phyloP scores from a whole-genome alignment of 2,329 filamentous ascomycete species.

The Penicillium sp. region DNA sequence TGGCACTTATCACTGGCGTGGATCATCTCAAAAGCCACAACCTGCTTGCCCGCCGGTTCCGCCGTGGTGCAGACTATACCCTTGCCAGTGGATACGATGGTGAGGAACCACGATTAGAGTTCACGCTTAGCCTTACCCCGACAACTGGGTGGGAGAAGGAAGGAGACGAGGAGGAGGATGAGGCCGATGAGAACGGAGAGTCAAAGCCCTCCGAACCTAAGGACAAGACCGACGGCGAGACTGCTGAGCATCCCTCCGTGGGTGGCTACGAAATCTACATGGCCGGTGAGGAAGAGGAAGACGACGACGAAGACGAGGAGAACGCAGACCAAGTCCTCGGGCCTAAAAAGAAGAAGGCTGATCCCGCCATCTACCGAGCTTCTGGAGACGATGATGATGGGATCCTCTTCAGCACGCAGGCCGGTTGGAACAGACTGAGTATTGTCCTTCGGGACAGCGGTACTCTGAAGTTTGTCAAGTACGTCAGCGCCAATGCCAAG shows the following conservation, averaged over 20 bases:
- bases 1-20: constrained; percentile 74
- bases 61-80: constrained; percentile 83
- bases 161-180: constrained; percentile 52
- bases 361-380: constrained; percentile 84
- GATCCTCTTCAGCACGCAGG: constrained; percentile 64
- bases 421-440: constrained; percentile 84
- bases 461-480: constrained; percentile 91
- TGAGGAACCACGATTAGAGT: constrained; percentile 70
- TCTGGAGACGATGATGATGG: constrained; percentile 68
- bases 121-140: constrained; percentile 83
- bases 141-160: constrained; percentile 78
- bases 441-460: constrained; percentile 84
- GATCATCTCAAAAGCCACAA: constrained; percentile 63
- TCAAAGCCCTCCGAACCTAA: constrained; percentile 33
- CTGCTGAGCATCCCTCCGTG: constrained; percentile 37
- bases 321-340: constrained; percentile 31
- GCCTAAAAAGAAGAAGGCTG: constrained; percentile 42
- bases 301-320: constrained; percentile 48
- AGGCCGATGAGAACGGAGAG: constrained; percentile 27
- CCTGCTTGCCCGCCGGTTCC: constrained; percentile 79
- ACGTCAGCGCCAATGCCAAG: constrained; percentile 73
- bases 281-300: constrained; percentile 70
- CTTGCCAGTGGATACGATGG: constrained; percentile 78
- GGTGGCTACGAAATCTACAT: constrained; percentile 72
- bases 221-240: constrained; percentile 25